Base-by-base conservation (phyloP, 805 yeast species). In the Teunomyces lycoperdinae region DNA sequence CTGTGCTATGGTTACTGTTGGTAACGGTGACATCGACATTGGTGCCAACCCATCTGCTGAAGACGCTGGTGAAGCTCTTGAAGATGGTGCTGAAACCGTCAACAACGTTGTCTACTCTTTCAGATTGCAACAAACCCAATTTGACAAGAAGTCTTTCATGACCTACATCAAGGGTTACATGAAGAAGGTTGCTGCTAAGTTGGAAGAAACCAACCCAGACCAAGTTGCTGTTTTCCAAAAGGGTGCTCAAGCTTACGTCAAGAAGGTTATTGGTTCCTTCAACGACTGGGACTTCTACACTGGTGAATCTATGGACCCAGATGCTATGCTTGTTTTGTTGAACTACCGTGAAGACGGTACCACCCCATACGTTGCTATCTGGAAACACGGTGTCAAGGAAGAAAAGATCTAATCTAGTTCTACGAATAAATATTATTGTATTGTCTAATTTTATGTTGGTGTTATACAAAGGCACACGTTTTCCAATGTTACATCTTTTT, bases 271-370 rank as follows among this genome's bases (percentile, higher is more conserved):
- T 66, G 87, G 84, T 67, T 86, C 91, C 76, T 94, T 94, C 94
- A 87, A 86, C 71, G 99, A 94, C 84, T 94, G 95, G 96, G 99
- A 94, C 72, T 94, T 94, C 84, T 94, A 77, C 91, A 92, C 97
- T 62, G 98, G 99, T 82, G 98, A 92, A 81, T 87, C 96, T 71
- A 94, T 94, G 99, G 97, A 94, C 84, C 99, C 99, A 74, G 99
- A 94, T 77, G 99, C 86, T 63, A 94, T 94, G 99, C 78, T 94
- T 70, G 89, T 90, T 62, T 84, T 94, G 74, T 87, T 94, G 77
- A 94, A 94, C 95, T 94, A 92, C 90, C 95, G 99, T 80, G 99
- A 94, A 81, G 98, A 94, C 73, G 99, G 99, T 81, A 80, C 84
- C 65, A 94, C 99, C 63, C 99, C 99, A 70, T 94, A 71, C 79